Evolutionary conservation across 495 filamentous ascomycete species (phyloP).

Genomic region (Opeltia flavorubescens): DNA sequence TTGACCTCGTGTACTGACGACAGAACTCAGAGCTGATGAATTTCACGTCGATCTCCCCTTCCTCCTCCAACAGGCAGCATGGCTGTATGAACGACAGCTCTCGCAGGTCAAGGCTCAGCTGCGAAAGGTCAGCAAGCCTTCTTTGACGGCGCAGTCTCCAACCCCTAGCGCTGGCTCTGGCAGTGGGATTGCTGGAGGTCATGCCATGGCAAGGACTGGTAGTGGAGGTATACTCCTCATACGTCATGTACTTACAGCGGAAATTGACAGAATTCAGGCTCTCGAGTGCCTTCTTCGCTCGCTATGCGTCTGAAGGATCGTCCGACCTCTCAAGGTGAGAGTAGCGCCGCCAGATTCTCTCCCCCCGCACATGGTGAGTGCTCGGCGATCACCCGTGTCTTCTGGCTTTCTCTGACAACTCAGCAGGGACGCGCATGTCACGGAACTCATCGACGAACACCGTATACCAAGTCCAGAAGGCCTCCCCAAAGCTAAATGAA

Average conservation of each 20-base stretch:
- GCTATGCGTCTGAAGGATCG: constrained; percentile 49
- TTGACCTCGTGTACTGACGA: constrained; percentile 25
- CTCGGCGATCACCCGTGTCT: too few species aligned
- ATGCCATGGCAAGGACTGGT: constrained; percentile 42
- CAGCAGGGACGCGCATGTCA: constrained; percentile 20
- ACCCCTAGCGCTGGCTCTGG: constrained; percentile 35
- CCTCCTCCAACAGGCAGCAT: constrained; percentile 84
- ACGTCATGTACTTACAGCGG: background rate
- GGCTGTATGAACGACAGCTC: constrained; percentile 84
- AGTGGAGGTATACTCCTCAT: constrained; percentile 34
- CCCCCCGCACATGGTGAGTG: constrained; percentile 3
- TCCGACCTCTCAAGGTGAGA: constrained; percentile 18
- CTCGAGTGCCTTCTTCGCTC: constrained; percentile 44
- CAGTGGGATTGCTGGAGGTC: constrained; percentile 35
- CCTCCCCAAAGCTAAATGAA: constrained; percentile 8
- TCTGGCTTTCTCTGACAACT: background rate
- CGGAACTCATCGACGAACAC: constrained; percentile 32
- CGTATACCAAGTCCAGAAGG: constrained; percentile 23
- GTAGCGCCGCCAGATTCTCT: constrained; percentile 1
- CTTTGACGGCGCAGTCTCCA: constrained; percentile 31
- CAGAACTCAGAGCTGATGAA: constrained; percentile 38
- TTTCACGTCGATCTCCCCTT: constrained; percentile 75
- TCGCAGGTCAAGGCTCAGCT: constrained; percentile 84
- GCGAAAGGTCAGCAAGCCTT: constrained; percentile 49
- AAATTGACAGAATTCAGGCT: constrained; percentile 24